Percentiles rank a stretch among this genome's conserved stretches.
Evolutionary conservation across 2,329 filamentous ascomycete genomes (phyloP).

Genomic region (Fusarium sp.): DNA sequence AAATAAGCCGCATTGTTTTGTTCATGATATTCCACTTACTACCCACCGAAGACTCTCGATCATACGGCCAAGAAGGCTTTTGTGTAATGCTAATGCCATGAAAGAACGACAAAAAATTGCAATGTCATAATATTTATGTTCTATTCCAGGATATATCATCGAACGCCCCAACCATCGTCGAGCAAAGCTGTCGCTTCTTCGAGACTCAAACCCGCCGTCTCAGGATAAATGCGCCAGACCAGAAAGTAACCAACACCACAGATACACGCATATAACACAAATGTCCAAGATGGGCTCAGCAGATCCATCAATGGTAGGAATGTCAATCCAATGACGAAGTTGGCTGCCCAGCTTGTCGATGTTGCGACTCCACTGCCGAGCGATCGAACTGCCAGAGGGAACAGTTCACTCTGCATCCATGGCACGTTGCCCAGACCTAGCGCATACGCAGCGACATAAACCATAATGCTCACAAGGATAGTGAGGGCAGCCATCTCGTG

Average conservation of each 20-base stretch:
- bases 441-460: constrained; percentile 88
- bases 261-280: constrained; percentile 78
- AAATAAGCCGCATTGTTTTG: constrained; percentile 13
- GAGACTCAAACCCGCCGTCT: constrained; percentile 81
- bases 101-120: background rate
- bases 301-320: constrained; percentile 88
- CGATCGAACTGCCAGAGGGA: constrained; percentile 77
- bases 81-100: background rate
- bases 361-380: constrained; percentile 78
- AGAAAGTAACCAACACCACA: constrained; percentile 73
- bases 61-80: constrained; percentile 12
- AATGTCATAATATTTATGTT: background rate
- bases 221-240: constrained; percentile 82
- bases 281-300: constrained; percentile 78
- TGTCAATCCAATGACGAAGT: constrained; percentile 84
- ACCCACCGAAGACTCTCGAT: constrained; percentile 18
- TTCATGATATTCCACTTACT: background rate
- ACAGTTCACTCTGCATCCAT: constrained; percentile 95
- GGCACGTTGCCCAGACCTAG: constrained; percentile 90
- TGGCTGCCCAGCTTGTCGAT: constrained; percentile 85
- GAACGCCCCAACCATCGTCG: constrained; percentile 76
- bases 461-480: constrained; percentile 78
- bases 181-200: constrained; percentile 81
- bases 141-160: constrained; percentile 42
- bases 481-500: constrained; percentile 55